Percentiles rank a stretch among this genome's conserved stretches.
Conservation (phyloP, 768 basidiomycete genomes). For the Mycena venus region DNA sequence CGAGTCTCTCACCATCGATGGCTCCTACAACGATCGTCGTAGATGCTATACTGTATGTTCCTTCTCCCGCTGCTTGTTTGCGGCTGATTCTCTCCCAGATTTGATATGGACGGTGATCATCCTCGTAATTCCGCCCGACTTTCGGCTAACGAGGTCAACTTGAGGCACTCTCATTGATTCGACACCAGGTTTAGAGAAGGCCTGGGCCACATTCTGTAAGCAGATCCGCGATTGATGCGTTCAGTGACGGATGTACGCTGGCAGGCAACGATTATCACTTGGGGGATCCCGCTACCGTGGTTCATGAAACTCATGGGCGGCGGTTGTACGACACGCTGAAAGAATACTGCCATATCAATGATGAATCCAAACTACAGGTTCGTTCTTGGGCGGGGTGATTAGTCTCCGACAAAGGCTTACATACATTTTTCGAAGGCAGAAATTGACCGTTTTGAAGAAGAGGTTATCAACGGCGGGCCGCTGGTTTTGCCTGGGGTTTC, state of each 20-base stretch:
- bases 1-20: background rate
- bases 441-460: slow-evolving; percentile 82
- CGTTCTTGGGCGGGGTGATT: slow-evolving; percentile 27
- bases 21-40: slow-evolving; percentile 31
- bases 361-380: slow-evolving; percentile 70
- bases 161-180: slow-evolving; percentile 66
- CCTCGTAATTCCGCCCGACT: background rate
- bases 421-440: slow-evolving; percentile 60
- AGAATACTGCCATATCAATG: slow-evolving; percentile 74
- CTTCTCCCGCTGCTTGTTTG: too few relatives aligned
- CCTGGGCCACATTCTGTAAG: slow-evolving; percentile 76
- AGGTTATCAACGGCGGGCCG: slow-evolving; percentile 76
- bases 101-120: slow-evolving; percentile 47
- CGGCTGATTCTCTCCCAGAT: slow-evolving; percentile 26
- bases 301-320: slow-evolving; percentile 80
- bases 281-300: slow-evolving; percentile 59
- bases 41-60: slow-evolving; percentile 37
- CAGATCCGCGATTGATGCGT: background rate
- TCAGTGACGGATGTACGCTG: background rate
- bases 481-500: slow-evolving; percentile 76
- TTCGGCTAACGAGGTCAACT: background rate
- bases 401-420: background rate
- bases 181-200: slow-evolving; percentile 83
- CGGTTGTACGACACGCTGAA: slow-evolving; percentile 81
- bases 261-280: slow-evolving; percentile 63